A percentile compares a stretch with the other conserved stretches of the same genome.
Evolutionary conservation across 768 basidiomycete species (phyloP).

Genomic region (Lactarius hatsudake): DNA sequence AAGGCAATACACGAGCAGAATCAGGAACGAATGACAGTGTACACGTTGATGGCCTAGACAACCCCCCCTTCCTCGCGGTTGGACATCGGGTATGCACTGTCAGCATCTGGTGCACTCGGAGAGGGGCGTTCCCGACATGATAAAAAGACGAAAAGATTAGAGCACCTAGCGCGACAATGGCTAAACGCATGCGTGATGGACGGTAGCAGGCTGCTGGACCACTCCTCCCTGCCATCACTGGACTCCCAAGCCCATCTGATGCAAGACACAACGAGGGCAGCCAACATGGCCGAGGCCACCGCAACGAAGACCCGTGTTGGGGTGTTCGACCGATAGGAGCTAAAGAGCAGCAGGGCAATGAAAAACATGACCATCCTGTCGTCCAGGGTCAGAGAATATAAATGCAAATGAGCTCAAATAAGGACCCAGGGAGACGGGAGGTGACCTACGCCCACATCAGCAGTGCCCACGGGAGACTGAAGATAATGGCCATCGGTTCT

Average conservation of each 20-base stretch:
- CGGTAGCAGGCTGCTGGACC: not conserved
- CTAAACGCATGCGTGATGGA: not conserved
- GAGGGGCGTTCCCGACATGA: not conserved
- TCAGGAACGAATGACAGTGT: not conserved
- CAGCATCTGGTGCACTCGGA: too few relatives aligned
- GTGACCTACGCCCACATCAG: slow-evolving; percentile 56
- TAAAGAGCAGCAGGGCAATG: slow-evolving; percentile 9
- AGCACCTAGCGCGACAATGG: not conserved
- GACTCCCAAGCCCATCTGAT: slow-evolving; percentile 4
- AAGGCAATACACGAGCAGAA: not conserved
- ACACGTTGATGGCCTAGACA: not conserved
- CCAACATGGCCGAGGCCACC: not conserved
- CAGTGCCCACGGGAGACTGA: not conserved
- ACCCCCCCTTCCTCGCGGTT: not conserved
- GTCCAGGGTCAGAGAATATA: not conserved
- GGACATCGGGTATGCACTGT: not conserved
- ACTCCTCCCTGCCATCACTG: not conserved
- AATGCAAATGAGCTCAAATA: not conserved
- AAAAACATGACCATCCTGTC: slow-evolving; percentile 5
- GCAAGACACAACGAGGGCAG: not conserved
- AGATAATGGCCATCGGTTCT: not conserved
- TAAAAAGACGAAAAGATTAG: not conserved
- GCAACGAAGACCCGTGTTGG: slow-evolving; percentile 6
- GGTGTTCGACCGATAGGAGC: slow-evolving; percentile 3
- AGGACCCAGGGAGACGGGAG: not conserved